Evolutionary conservation across 2,329 filamentous ascomycete genomes (phyloP).

Genomic region (Hyphodiscus sp.): DNA sequence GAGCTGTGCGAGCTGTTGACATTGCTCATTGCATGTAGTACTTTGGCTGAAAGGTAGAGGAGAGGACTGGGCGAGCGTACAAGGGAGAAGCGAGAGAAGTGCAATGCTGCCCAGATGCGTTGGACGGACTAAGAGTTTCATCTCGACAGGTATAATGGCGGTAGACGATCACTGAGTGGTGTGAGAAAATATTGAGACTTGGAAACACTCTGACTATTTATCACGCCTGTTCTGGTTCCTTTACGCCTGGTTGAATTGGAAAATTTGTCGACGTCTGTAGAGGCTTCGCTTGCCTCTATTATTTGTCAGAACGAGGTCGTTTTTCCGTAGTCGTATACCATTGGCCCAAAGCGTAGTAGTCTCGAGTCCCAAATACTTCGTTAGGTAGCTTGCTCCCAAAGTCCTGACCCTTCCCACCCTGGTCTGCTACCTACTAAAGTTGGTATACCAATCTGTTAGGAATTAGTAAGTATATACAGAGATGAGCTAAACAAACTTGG

Average conservation of each 20-base stretch:
- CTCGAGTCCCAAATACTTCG: slow-evolving; percentile 1
- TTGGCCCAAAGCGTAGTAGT: slow-evolving; percentile 1
- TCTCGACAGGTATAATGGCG: background rate
- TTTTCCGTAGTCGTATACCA: background rate
- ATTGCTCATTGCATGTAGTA: slow-evolving; percentile 1
- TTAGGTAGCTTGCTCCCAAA: no score
- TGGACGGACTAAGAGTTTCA: slow-evolving; percentile 1
- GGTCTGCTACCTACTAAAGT: no score
- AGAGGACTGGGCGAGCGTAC: slow-evolving; percentile 1
- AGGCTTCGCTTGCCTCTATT: background rate
- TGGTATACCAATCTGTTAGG: no score
- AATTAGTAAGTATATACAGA: no score
- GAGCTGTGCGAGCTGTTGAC: slow-evolving; percentile 2
- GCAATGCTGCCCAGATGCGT: slow-evolving; percentile 1
- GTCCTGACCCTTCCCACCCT: no score
- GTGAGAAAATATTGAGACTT: slow-evolving; percentile 1
- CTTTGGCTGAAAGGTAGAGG: slow-evolving; percentile 1
- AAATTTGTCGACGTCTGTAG: background rate
- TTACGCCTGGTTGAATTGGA: background rate
- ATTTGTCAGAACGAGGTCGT: background rate
- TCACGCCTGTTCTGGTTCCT: slow-evolving; percentile 1
- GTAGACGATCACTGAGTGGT: background rate
- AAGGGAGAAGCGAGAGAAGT: slow-evolving; percentile 1
- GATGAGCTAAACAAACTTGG: no score
- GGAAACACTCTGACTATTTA: slow-evolving; percentile 1